Evolutionary conservation across 495 filamentous ascomycete species (phyloP).

Genomic region (Pseudevernia furfuracea): DNA sequence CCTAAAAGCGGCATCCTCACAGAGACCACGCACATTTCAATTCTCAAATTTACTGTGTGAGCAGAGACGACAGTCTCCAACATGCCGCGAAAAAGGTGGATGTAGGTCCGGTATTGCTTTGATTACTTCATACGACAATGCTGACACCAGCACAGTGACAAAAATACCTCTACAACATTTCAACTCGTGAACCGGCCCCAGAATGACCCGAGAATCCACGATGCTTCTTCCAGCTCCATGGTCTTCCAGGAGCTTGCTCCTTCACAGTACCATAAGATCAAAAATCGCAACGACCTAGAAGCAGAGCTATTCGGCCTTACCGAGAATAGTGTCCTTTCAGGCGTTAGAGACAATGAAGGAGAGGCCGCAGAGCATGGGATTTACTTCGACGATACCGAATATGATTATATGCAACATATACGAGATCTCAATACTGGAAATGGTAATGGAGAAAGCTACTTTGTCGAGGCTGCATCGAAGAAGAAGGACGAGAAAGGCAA

Average conservation of each 20-base stretch:
- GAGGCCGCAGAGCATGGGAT: constrained; percentile 92
- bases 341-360: constrained; percentile 80
- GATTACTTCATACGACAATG: constrained; percentile 5
- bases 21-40: no score
- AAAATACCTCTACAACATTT: constrained; percentile 87
- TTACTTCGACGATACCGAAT: constrained; percentile 80
- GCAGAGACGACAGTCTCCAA: background rate
- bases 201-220: constrained; percentile 92
- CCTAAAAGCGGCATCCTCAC: no score
- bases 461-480: constrained; percentile 60
- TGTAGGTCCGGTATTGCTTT: constrained; percentile 51
- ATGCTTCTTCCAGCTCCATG: constrained; percentile 43
- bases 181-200: constrained; percentile 91
- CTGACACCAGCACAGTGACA: constrained; percentile 55
- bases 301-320: constrained; percentile 63
- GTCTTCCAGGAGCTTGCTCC: constrained; percentile 29
- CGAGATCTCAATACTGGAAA: constrained; percentile 64
- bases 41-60: no score
- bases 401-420: constrained; percentile 99
- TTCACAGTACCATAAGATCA: constrained; percentile 49
- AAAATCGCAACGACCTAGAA: constrained; percentile 63
- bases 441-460: constrained; percentile 57
- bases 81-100: constrained; percentile 87
- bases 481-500: constrained; percentile 56
- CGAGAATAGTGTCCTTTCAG: constrained; percentile 21